Percentiles rank a stretch among this genome's conserved stretches.
Conservation (phyloP, 108 stramenopile genomes). For the Cylindrotheca closterium region DNA sequence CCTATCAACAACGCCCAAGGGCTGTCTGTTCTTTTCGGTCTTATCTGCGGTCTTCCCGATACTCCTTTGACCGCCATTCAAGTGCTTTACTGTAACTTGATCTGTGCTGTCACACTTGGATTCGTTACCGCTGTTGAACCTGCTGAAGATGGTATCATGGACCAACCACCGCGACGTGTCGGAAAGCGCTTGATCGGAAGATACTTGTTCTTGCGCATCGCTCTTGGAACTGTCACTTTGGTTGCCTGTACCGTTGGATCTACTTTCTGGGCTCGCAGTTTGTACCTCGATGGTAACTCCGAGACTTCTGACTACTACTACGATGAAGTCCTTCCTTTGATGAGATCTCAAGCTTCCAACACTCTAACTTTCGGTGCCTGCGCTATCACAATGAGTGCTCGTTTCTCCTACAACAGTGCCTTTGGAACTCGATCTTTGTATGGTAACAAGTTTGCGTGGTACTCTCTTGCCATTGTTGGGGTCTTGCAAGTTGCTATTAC, state of each 20-base stretch:
- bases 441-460: conserved; percentile 56
- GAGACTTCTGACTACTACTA: background rate
- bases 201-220: conserved; percentile 79
- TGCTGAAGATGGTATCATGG: conserved; percentile 86
- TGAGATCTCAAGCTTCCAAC: conserved; percentile 72
- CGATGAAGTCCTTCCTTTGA: conserved; percentile 11
- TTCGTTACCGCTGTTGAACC: conserved; percentile 84
- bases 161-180: conserved; percentile 71
- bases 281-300: background rate
- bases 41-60: conserved; percentile 57
- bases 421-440: conserved; percentile 60
- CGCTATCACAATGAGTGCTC: conserved; percentile 67
- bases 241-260: conserved; percentile 55
- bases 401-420: conserved; percentile 72
- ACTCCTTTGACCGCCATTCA: conserved; percentile 75
- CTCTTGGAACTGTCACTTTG: conserved; percentile 59
- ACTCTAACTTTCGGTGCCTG: conserved; percentile 77
- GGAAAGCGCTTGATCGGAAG: conserved; percentile 88
- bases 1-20: conserved; percentile 89
- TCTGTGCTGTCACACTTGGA: conserved; percentile 85
- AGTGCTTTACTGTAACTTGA: conserved; percentile 87
- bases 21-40: conserved; percentile 73
- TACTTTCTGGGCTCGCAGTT: conserved; percentile 4
- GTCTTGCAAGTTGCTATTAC: conserved; percentile 63
- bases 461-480: conserved; percentile 50